These are phyloP conservation scores for Hypoxylon cercidicola DNA, from an alignment of 495 filamentous ascomycete genomes.

Conservation along the genomic window DNA sequence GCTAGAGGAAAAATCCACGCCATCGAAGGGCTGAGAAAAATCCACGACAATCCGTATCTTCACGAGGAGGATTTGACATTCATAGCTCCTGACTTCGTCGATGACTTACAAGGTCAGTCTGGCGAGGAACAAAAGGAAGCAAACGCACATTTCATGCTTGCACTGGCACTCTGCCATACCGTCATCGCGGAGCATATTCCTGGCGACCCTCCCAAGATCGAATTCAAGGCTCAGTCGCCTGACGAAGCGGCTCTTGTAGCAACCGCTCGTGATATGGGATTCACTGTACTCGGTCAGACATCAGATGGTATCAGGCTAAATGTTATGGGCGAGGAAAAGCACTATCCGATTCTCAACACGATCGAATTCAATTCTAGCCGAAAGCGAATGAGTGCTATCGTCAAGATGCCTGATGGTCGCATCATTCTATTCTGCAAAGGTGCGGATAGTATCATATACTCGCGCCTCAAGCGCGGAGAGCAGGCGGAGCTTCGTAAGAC, in stretches of 20 bases:
- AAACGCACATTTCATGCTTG: conserved; percentile 92
- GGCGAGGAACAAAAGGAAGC: conserved; percentile 80
- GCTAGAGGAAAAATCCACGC: conserved; percentile 77
- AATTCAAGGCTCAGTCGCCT: conserved; percentile 97
- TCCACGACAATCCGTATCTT: conserved; percentile 92
- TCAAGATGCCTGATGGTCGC: conserved; percentile 92
- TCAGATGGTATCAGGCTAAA: conserved; percentile 84
- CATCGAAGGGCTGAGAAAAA: conserved; percentile 73
- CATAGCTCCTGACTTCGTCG: conserved; percentile 86
- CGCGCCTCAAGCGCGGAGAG: conserved; percentile 83
- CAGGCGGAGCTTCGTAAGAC: conserved; percentile 82
- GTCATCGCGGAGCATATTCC: conserved; percentile 92
- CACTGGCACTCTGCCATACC: conserved; percentile 93
- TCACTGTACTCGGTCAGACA: conserved; percentile 87
- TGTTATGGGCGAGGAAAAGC: conserved; percentile 82
- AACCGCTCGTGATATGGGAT: conserved; percentile 94
- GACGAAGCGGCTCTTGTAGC: conserved; percentile 96
- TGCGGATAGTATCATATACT: conserved; percentile 97
- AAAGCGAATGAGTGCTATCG: conserved; percentile 98
- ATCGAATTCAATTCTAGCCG: conserved; percentile 97
- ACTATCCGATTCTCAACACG: conserved; percentile 90
- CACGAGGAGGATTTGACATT: conserved; percentile 91
- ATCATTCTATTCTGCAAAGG: conserved; percentile 98
- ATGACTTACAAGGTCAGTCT: conserved; percentile 79
- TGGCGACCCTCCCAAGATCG: conserved; percentile 87